A percentile compares a stretch with the other conserved stretches of the same genome.
phyloP scores from a whole-genome alignment of 2,329 filamentous ascomycete genomes.

The Nigrospora osmanthi region DNA sequence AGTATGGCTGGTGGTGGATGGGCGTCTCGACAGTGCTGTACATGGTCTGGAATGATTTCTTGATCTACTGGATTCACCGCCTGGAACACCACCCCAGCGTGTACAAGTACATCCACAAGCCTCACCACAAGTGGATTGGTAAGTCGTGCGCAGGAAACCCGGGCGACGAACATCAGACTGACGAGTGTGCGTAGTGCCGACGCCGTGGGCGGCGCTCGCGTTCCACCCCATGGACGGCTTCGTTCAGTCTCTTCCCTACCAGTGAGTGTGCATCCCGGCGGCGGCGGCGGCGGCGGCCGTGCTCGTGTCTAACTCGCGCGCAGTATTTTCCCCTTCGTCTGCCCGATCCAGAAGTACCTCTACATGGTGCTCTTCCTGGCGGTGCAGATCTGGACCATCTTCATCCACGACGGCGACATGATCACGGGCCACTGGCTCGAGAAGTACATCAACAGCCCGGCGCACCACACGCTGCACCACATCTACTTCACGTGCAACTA shows the following conservation, averaged over 20 bases:
- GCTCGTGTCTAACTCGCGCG: constrained; percentile 3
- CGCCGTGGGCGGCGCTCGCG: constrained; percentile 36
- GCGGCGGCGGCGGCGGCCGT: no score
- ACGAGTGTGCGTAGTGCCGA: constrained; percentile 25
- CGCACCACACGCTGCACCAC: constrained; percentile 39
- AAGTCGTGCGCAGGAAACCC: constrained; percentile 32
- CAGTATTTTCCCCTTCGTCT: constrained; percentile 34
- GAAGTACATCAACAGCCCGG: constrained; percentile 38
- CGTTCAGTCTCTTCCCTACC: constrained; percentile 37
- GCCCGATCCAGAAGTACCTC: constrained; percentile 35
- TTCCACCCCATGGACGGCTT: constrained; percentile 40
- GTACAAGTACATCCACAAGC: constrained; percentile 91
- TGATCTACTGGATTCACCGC: constrained; percentile 75
- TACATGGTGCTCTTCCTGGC: constrained; percentile 34
- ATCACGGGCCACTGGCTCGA: constrained; percentile 37
- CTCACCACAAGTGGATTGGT: constrained; percentile 84
- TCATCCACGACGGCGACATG: constrained; percentile 42
- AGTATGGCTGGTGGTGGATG: constrained; percentile 33
- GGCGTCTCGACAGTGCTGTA: constrained; percentile 28
- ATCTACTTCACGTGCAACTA: constrained; percentile 43
- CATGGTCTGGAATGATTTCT: constrained; percentile 44
- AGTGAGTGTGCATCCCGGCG: constrained; percentile 21
- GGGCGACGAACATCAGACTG: background rate
- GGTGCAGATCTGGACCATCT: constrained; percentile 40
- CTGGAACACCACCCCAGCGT: constrained; percentile 63